Conservation (phyloP, 2,329 filamentous ascomycete genomes). For the Neonectria ditissima region DNA sequence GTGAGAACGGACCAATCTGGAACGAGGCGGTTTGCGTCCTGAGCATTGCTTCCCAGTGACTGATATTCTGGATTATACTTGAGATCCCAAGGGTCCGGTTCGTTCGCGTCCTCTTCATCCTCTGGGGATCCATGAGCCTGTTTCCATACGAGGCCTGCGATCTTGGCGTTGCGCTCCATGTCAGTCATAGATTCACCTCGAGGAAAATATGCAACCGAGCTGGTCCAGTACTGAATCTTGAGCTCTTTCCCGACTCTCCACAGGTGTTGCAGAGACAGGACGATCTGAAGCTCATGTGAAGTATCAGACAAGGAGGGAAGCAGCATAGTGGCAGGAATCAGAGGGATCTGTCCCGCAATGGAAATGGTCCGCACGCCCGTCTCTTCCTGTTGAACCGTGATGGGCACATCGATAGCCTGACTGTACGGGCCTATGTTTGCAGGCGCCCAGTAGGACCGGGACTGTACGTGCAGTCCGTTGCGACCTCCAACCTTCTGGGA, state of each 20-base stretch:
- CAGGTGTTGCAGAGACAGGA: slow-evolving; percentile 87
- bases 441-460: slow-evolving; percentile 95
- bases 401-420: slow-evolving; percentile 76
- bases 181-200: slow-evolving; percentile 43
- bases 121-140: slow-evolving; percentile 53
- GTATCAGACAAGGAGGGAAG: slow-evolving; percentile 57
- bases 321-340: slow-evolving; percentile 83
- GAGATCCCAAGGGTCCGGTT: slow-evolving; percentile 76
- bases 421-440: slow-evolving; percentile 98
- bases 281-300: slow-evolving; percentile 68
- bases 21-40: slow-evolving; percentile 47
- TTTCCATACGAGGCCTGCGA: slow-evolving; percentile 63
- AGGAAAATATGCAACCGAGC: slow-evolving; percentile 80
- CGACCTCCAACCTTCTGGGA: slow-evolving; percentile 51
- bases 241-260: slow-evolving; percentile 83
- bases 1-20: slow-evolving; percentile 64
- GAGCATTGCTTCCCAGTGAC: slow-evolving; percentile 51
- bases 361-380: slow-evolving; percentile 61
- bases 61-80: slow-evolving; percentile 67
- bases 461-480: slow-evolving; percentile 87
- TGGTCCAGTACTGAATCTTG: slow-evolving; percentile 79
- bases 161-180: slow-evolving; percentile 51
- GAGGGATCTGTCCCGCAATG: slow-evolving; percentile 91
- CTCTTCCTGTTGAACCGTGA: slow-evolving; percentile 34
- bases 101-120: slow-evolving; percentile 63